Percentiles rank a stretch among this genome's conserved stretches.
Conservation (phyloP, 352 stramenopile genomes). For the Lagenidium sp. region DNA sequence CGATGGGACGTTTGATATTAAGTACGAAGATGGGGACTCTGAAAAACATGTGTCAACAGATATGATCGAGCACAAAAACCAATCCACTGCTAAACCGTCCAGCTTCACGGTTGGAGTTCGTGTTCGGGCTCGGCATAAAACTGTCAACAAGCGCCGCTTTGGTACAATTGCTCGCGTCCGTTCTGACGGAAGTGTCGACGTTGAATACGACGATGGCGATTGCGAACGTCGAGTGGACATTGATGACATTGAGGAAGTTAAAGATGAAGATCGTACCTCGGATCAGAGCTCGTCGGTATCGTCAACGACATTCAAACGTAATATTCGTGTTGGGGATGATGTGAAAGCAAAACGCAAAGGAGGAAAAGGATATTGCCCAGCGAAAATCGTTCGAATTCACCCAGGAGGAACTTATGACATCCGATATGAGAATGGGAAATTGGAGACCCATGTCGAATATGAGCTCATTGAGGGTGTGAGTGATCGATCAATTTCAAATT, state of each 20-base stretch:
- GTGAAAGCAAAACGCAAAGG: slow-evolving; percentile 34
- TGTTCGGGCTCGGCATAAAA: slow-evolving; percentile 62
- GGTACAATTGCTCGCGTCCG: slow-evolving; percentile 50
- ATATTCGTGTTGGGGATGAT: slow-evolving; percentile 12
- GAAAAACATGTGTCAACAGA: slow-evolving; percentile 19
- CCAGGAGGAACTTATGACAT: slow-evolving; percentile 38
- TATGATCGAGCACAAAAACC: neutral
- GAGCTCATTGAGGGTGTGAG: slow-evolving; percentile 30
- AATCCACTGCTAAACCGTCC: slow-evolving; percentile 1
- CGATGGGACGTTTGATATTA: slow-evolving; percentile 46
- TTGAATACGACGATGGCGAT: slow-evolving; percentile 58
- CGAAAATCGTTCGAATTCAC: slow-evolving; percentile 23
- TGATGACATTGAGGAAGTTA: slow-evolving; percentile 13
- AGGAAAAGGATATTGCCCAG: slow-evolving; percentile 20
- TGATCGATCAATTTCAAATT: no score
- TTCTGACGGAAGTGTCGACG: slow-evolving; percentile 55
- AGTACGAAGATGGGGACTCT: slow-evolving; percentile 46
- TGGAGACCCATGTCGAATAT: slow-evolving; percentile 8
- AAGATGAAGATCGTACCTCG: neutral
- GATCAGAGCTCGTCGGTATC: neutral
- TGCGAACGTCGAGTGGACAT: slow-evolving; percentile 26
- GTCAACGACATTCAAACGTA: slow-evolving; percentile 9
- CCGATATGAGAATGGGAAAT: slow-evolving; percentile 24
- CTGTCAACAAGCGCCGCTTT: no score
- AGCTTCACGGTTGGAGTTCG: slow-evolving; percentile 37